A percentile compares a stretch with the other conserved stretches of the same genome.
These are phyloP conservation scores for Adenanthera pavonina DNA, from an alignment of 306 rosid genomes.

Conservation along the genomic window DNA sequence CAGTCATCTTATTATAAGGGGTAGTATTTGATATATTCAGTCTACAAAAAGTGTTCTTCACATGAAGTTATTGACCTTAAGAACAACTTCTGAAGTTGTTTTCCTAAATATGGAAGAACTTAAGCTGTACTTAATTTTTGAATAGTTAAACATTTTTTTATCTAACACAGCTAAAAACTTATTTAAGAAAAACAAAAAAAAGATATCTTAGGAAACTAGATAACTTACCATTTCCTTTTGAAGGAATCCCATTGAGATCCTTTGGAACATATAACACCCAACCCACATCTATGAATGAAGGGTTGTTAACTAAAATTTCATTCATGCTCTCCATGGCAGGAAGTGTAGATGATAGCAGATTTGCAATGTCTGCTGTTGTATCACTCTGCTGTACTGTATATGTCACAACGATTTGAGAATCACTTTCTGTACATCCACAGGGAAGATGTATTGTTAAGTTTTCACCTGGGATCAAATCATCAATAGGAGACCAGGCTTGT, in stretches of 20 bases:
- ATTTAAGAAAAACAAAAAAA: too few species aligned
- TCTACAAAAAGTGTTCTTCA: not conserved
- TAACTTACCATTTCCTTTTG: slow-evolving; percentile 38
- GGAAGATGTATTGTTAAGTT: slow-evolving; percentile 51
- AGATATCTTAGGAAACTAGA: not conserved
- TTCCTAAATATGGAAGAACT: not conserved
- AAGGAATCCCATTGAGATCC: slow-evolving; percentile 54
- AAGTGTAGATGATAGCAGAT: slow-evolving; percentile 42
- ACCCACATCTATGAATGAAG: slow-evolving; percentile 33
- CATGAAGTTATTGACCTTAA: not conserved
- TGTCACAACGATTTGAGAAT: slow-evolving; percentile 58
- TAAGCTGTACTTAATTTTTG: not conserved
- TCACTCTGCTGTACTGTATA: slow-evolving; percentile 65
- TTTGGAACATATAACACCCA: slow-evolving; percentile 75
- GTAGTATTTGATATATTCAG: not conserved
- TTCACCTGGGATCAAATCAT: not conserved
- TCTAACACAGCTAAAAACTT: too few species aligned
- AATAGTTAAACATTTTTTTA: slow-evolving; percentile 14
- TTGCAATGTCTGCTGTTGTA: slow-evolving; percentile 49
- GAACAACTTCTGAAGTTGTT: not conserved
- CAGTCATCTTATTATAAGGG: not conserved
- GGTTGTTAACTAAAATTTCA: slow-evolving; percentile 28
- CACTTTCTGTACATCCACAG: slow-evolving; percentile 65
- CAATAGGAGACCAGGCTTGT: slow-evolving; percentile 52
- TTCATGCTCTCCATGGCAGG: slow-evolving; percentile 52